A percentile compares a stretch with the other conserved stretches of the same genome.
These are phyloP conservation scores for Blastocystis sp. DNA, from an alignment of 352 stramenopile genomes.

Conservation along the genomic window DNA sequence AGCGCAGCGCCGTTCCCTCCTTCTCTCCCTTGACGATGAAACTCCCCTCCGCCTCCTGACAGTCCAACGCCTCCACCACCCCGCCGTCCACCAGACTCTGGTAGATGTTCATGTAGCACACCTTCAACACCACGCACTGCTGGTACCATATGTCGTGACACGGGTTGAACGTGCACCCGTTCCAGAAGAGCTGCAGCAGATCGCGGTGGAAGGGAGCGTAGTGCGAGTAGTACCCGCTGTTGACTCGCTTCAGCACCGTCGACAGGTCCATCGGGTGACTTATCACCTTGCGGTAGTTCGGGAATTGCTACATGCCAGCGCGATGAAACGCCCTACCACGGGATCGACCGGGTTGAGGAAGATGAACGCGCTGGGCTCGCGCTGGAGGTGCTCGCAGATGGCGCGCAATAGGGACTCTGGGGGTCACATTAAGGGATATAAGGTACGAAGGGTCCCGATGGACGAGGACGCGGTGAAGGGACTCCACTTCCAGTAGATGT, in stretches of 20 bases:
- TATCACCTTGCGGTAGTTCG: conserved; percentile 42
- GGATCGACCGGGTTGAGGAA: conserved; percentile 42
- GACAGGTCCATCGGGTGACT: conserved; percentile 53
- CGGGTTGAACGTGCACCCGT: conserved; percentile 63
- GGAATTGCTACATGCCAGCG: neutral
- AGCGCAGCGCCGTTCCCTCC: neutral
- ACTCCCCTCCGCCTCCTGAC: neutral
- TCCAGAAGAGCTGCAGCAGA: conserved; percentile 40
- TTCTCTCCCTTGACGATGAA: conserved; percentile 7
- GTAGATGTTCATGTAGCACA: conserved; percentile 66
- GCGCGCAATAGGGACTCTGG: conserved; percentile 28
- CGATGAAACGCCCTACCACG: neutral
- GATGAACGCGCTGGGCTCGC: conserved; percentile 45
- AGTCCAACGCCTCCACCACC: neutral
- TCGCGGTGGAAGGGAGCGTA: conserved; percentile 27
- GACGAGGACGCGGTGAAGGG: conserved; percentile 4
- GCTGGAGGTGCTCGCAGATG: conserved; percentile 49
- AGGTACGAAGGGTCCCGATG: conserved; percentile 10
- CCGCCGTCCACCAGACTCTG: neutral
- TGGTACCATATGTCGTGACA: conserved; percentile 67
- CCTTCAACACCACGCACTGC: conserved; percentile 66
- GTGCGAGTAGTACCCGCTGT: conserved; percentile 25
- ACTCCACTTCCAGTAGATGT: conserved; percentile 64
- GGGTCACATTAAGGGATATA: neutral
- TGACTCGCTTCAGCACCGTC: conserved; percentile 17